Evolutionary conservation across 352 stramenopile species (phyloP).

Genomic region (Phytopythium cucurbitacearum): DNA sequence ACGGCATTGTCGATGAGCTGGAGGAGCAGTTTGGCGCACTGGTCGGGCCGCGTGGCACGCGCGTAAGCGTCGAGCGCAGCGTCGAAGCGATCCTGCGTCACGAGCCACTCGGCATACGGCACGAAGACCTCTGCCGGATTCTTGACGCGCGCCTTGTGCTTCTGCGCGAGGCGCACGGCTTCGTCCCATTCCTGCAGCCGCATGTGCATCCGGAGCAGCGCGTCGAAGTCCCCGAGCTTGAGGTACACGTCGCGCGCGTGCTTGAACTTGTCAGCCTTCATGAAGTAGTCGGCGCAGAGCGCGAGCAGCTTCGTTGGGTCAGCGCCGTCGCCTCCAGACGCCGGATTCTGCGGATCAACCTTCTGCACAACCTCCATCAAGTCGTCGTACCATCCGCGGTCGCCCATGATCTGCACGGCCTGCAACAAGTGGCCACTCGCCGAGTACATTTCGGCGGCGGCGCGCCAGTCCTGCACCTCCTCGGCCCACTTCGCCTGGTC

Average conservation of each 20-base stretch:
- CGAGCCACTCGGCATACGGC: slow-evolving; percentile 92
- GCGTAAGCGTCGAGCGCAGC: slow-evolving; percentile 91
- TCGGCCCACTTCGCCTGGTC: slow-evolving; percentile 92
- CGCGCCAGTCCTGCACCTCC: slow-evolving; percentile 90
- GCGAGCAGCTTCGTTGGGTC: slow-evolving; percentile 31
- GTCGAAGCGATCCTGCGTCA: slow-evolving; percentile 90
- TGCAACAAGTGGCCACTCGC: slow-evolving; percentile 79
- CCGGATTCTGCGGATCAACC: slow-evolving; percentile 27
- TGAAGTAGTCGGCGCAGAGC: slow-evolving; percentile 59
- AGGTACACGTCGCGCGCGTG: slow-evolving; percentile 78
- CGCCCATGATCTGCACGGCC: slow-evolving; percentile 85
- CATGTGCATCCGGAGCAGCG: slow-evolving; percentile 90
- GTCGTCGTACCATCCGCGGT: slow-evolving; percentile 82
- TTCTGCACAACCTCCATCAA: slow-evolving; percentile 76
- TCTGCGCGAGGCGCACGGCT: slow-evolving; percentile 85
- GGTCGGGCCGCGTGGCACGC: slow-evolving; percentile 70
- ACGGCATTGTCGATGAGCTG: slow-evolving; percentile 90
- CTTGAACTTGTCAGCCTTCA: slow-evolving; percentile 71
- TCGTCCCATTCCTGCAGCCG: slow-evolving; percentile 90
- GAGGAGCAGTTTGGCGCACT: slow-evolving; percentile 78
- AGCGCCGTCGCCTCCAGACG: background rate
- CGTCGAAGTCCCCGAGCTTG: slow-evolving; percentile 76
- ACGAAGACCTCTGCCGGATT: slow-evolving; percentile 90
- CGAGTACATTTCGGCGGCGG: slow-evolving; percentile 90
- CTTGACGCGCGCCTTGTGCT: slow-evolving; percentile 69